Conservation (phyloP, 2,329 filamentous ascomycete genomes). For the Ophiostoma ulmi region DNA sequence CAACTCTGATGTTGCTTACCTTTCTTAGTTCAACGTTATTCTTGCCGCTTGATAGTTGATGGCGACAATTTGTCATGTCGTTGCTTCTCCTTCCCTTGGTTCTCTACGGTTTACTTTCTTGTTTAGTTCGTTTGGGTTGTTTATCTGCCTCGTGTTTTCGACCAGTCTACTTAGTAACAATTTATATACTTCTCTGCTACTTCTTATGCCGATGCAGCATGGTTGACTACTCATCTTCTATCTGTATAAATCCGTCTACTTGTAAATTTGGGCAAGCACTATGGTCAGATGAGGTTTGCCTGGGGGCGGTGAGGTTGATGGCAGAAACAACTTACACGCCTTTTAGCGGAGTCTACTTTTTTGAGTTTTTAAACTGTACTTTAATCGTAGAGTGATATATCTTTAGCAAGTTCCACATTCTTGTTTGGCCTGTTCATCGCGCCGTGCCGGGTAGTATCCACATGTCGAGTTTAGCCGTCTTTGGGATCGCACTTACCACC, state of each 20-base stretch:
- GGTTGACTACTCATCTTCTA: neutral
- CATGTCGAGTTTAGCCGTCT: slow-evolving; percentile 2
- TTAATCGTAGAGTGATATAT: slow-evolving; percentile 1
- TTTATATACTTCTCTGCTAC: neutral
- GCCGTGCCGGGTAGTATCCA: slow-evolving; percentile 13
- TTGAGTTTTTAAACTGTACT: neutral
- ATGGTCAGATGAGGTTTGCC: neutral
- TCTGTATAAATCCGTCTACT: neutral
- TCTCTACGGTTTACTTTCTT: neutral
- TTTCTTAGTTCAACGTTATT: neutral
- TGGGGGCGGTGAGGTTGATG: slow-evolving; percentile 19
- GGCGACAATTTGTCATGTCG: neutral
- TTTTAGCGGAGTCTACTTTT: neutral
- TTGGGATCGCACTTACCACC: slow-evolving; percentile 4
- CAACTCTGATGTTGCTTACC: neutral
- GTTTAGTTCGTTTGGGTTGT: neutral
- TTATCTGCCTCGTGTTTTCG: neutral
- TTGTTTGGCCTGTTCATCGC: neutral
- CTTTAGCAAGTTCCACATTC: slow-evolving; percentile 11
- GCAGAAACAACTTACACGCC: slow-evolving; percentile 20
- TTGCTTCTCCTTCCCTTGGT: neutral
- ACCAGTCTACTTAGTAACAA: neutral
- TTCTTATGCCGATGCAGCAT: neutral
- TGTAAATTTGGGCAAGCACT: neutral
- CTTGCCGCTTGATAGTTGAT: neutral